phyloP scores from a whole-genome alignment of 805 yeast species.

The Lachancea waltii region DNA sequence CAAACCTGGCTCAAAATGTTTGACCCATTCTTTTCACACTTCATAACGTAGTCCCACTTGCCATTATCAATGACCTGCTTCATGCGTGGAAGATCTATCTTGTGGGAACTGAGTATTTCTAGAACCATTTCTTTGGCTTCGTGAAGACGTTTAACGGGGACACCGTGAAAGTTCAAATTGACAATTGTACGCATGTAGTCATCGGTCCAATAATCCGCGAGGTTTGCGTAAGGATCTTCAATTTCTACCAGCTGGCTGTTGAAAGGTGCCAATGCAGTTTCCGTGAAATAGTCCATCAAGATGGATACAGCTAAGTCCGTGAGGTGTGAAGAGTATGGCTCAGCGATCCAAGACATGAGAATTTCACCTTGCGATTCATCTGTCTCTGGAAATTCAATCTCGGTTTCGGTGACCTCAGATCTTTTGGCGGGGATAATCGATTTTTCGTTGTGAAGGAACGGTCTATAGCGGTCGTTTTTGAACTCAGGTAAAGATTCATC shows the following conservation, averaged over 20 bases:
- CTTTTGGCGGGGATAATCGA: constrained; percentile 42
- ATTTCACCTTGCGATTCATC: constrained; percentile 82
- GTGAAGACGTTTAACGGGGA: constrained; percentile 59
- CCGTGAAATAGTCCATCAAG: constrained; percentile 67
- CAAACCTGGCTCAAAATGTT: constrained; percentile 56
- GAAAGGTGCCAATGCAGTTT: constrained; percentile 69
- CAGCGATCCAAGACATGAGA: constrained; percentile 76
- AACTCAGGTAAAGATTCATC: constrained; percentile 49
- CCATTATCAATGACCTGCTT: constrained; percentile 61
- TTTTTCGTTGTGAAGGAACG: constrained; percentile 62
- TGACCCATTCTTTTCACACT: constrained; percentile 56
- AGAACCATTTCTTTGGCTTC: constrained; percentile 49
- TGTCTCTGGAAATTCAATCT: constrained; percentile 77
- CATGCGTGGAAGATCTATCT: constrained; percentile 60
- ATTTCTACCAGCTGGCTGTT: constrained; percentile 69
- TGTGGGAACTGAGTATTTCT: constrained; percentile 47
- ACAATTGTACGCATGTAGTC: constrained; percentile 62
- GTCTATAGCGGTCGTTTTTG: constrained; percentile 43
- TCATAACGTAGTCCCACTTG: constrained; percentile 52
- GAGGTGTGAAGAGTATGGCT: constrained; percentile 45
- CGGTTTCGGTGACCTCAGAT: constrained; percentile 39
- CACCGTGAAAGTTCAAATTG: constrained; percentile 54
- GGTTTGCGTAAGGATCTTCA: constrained; percentile 74
- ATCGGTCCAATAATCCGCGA: constrained; percentile 62
- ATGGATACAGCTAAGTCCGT: constrained; percentile 64